Base-by-base conservation (phyloP, 768 basidiomycete genomes). In the Hygrophoropsis aurantiaca region DNA sequence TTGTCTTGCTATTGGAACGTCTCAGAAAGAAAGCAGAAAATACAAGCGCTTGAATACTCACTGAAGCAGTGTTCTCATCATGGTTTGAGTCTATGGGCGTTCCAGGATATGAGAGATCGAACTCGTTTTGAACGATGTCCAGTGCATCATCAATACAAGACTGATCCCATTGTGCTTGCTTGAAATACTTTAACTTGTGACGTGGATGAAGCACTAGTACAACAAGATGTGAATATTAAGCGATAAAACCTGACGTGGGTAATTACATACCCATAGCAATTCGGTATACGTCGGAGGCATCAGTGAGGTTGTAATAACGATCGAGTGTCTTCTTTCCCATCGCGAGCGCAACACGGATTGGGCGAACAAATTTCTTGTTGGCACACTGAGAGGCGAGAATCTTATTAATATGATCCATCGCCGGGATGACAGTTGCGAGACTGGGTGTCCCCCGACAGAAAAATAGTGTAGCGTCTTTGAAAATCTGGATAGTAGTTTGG, bases 161-260 rank as follows among this genome's bases (percentile, higher is more conserved):
- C 0, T 46, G 16, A 5, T 57, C 47, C 71, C 71, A 72, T 2
- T 50, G 39, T 3, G 54, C 49, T 2, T 48, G 47, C 15, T 54
- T 47, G 49, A 73, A 70, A 46, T 72, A 73, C 11, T 49, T 44
- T 3, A 70, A 58, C 53, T 72, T 72, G 58, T 67, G 57, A 0
- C 49, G 46, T 2, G 68, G 70, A 49, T 72, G 66, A 10, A 72
- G 61, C 16, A 71, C 69, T 72, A 26, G 10, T 2, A 27, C 30
- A 33, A 38, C 30, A 11, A 45, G 36, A 19, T 49, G 42, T 24
- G 38, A 36, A n/a, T 42, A 3, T 27, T 41, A 13, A 35, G 13
- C 5, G n/a, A 32, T 16, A 33, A n/a, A 34, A 1, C 13, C n/a
- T n/a, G n/a, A n/a, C n/a, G n/a, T n/a, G n/a, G n/a, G n/a, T n/a